Evolutionary conservation across 345 rosid genomes (phyloP).

Genomic region (Ceriops zippeliana): DNA sequence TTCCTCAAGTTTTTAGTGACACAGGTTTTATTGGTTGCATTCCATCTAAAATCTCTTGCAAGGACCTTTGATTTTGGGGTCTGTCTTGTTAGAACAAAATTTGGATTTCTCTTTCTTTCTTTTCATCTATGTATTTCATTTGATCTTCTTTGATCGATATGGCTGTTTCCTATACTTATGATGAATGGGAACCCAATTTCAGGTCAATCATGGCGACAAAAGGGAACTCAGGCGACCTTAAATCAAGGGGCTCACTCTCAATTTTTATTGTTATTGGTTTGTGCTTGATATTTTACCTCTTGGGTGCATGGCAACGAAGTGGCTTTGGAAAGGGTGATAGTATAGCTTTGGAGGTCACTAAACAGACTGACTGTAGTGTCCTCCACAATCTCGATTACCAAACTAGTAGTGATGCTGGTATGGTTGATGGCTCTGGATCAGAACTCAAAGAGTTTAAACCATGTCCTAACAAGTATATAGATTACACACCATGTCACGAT

Average conservation of each 20-base stretch:
- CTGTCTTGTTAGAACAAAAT: background rate
- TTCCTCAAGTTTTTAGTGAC: background rate
- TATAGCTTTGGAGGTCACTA: constrained; percentile 17
- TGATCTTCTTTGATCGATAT: background rate
- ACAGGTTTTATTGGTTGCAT: background rate
- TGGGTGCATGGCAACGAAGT: constrained; percentile 34
- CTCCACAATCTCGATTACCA: constrained; percentile 25
- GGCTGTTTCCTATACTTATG: background rate
- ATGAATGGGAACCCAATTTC: background rate
- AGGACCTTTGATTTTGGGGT: background rate
- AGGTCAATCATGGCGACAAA: constrained; percentile 24
- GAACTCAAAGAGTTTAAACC: constrained; percentile 19
- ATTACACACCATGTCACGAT: constrained; percentile 34
- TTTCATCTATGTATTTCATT: background rate
- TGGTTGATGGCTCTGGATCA: constrained; percentile 8
- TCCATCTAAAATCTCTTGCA: background rate
- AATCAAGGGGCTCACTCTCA: constrained; percentile 15
- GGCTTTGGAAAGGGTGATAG: constrained; percentile 33
- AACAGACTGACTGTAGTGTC: constrained; percentile 21
- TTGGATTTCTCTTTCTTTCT: background rate
- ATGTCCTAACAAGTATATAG: constrained; percentile 21
- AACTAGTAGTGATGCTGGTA: constrained; percentile 22
- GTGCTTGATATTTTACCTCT: constrained; percentile 25
- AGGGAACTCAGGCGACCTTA: constrained; percentile 25
- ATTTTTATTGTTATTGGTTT: constrained; percentile 18